Conservation (phyloP, 1,284 basidiomycete genomes). For the Phaffia rhodozyma region DNA sequence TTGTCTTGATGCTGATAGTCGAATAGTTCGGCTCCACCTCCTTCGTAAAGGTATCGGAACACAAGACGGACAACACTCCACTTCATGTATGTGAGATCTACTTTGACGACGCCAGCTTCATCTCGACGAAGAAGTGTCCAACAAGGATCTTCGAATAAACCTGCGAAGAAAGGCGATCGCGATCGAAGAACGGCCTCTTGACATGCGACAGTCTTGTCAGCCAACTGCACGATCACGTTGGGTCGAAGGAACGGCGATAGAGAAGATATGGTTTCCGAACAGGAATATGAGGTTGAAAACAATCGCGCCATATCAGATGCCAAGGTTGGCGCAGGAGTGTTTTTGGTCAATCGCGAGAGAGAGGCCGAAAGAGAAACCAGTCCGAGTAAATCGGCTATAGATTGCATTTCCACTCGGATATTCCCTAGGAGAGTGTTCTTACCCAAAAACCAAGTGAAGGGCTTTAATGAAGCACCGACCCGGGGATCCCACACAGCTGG, state of each 20-base stretch:
- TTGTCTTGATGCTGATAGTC: conserved; percentile 53
- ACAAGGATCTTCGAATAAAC: conserved; percentile 70
- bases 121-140: conserved; percentile 62
- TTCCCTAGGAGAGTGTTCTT: conserved; percentile 30
- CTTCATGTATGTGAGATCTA: conserved; percentile 61
- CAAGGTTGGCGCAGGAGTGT: conserved; percentile 27
- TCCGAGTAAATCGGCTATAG: conserved; percentile 44
- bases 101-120: conserved; percentile 44
- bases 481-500: conserved; percentile 76
- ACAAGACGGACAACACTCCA: conserved; percentile 70
- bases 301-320: conserved; percentile 31
- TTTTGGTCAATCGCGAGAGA: conserved; percentile 31
- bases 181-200: conserved; percentile 69
- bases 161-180: conserved; percentile 71
- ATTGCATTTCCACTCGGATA: conserved; percentile 53
- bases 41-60: conserved; percentile 66
- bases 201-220: conserved; percentile 53
- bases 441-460: conserved; percentile 35
- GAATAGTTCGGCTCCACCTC: conserved; percentile 61
- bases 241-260: conserved; percentile 28
- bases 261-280: not conserved
- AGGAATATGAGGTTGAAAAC: conserved; percentile 30
- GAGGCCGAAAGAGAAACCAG: conserved; percentile 30
- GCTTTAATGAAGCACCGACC: conserved; percentile 44
- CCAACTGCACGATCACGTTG: conserved; percentile 65